Conservation (phyloP, 441 rosid species). For the Gossypium davidsonii region DNA sequence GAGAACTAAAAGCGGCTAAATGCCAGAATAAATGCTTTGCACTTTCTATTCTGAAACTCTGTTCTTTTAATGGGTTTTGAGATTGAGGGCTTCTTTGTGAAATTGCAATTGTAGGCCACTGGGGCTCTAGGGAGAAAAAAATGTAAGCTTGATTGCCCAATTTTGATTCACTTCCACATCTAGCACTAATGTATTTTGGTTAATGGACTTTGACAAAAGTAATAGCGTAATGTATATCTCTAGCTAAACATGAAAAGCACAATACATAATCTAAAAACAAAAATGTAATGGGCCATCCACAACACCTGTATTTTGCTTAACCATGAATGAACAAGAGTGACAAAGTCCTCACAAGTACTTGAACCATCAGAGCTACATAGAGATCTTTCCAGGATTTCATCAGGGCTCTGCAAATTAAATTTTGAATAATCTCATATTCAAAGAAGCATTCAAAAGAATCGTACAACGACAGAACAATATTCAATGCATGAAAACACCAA, state of each 20-base stretch:
- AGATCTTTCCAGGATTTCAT: slow-evolving; percentile 68
- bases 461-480: not conserved
- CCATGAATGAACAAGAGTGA: slow-evolving; percentile 67
- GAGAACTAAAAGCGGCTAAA: slow-evolving; percentile 3
- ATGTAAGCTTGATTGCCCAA: not conserved
- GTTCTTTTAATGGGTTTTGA: not conserved
- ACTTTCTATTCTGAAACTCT: not conserved
- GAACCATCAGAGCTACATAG: slow-evolving; percentile 56
- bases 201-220: not conserved
- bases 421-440: slow-evolving; percentile 6
- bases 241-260: not conserved
- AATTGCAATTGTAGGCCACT: not conserved
- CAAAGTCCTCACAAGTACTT: slow-evolving; percentile 69
- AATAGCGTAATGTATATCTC: not conserved
- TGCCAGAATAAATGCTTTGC: not conserved
- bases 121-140: not conserved
- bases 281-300: not conserved
- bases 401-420: slow-evolving; percentile 52
- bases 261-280: not conserved
- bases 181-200: not conserved
- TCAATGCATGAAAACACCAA: not conserved
- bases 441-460: not conserved
- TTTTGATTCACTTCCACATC: slow-evolving; percentile 1
- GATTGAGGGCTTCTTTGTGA: not conserved
- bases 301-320: slow-evolving; percentile 68